These are phyloP conservation scores for Yamadazyma buinensis DNA, from an alignment of 1,139 yeast genomes.

Conservation along the genomic window DNA sequence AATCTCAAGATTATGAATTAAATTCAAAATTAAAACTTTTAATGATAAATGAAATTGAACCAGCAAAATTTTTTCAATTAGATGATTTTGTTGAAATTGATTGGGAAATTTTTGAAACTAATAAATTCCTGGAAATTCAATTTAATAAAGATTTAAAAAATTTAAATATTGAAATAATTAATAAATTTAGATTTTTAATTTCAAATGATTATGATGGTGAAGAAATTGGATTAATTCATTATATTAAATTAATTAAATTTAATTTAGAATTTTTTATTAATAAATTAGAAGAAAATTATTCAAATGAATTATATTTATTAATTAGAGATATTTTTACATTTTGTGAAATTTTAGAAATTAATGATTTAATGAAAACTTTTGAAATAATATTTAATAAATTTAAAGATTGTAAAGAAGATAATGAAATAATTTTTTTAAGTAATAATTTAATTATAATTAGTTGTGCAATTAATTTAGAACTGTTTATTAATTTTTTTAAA, in stretches of 20 bases:
- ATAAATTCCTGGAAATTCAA: constrained; percentile 5
- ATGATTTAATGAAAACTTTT: constrained; percentile 3
- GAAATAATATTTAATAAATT: background rate
- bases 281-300: constrained; percentile 3
- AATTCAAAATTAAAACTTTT: background rate
- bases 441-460: constrained; percentile 4
- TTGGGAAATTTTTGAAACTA: constrained; percentile 2
- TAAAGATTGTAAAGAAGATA: background rate
- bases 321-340: constrained; percentile 13
- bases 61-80: constrained; percentile 8
- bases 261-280: constrained; percentile 1
- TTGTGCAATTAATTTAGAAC: constrained; percentile 2
- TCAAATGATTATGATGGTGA: constrained; percentile 11
- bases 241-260: constrained; percentile 1
- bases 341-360: constrained; percentile 6
- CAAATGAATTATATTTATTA: constrained; percentile 7
- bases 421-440: background rate
- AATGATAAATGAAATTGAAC: constrained; percentile 5
- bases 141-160: constrained; percentile 6
- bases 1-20: background rate
- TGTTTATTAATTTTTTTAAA: constrained; percentile 3
- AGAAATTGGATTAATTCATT: constrained; percentile 4
- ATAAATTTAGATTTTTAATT: constrained; percentile 9
- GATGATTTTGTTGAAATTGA: constrained; percentile 1
- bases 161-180: constrained; percentile 3